These are phyloP conservation scores for Trichosporon asahii DNA, from an alignment of 1,284 basidiomycete genomes.

Conservation along the genomic window DNA sequence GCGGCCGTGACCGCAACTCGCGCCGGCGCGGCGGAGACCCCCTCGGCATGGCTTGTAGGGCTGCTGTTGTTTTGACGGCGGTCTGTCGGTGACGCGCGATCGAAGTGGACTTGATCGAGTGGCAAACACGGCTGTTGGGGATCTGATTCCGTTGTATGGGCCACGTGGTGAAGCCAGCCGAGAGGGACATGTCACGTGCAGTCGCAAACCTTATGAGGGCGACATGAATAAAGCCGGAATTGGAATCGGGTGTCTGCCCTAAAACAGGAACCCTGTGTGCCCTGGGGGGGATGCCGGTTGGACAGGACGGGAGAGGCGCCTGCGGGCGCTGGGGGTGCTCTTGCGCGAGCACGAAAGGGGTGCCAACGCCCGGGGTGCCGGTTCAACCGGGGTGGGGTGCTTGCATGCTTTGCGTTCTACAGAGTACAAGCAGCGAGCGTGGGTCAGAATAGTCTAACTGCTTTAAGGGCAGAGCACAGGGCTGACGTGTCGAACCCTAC, in stretches of 20 bases:
- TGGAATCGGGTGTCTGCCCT: not conserved
- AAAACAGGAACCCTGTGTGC: not conserved
- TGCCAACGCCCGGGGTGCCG: not conserved
- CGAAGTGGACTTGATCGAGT: not conserved
- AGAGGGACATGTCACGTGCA: not conserved
- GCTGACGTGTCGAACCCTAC: not conserved
- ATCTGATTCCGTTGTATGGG: not conserved
- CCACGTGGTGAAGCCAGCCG: not conserved
- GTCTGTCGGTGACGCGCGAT: not conserved
- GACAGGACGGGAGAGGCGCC: not conserved
- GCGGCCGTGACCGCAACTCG: slow-evolving; percentile 1
- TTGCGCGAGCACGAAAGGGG: not conserved
- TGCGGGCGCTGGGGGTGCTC: not conserved
- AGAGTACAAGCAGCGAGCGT: not conserved
- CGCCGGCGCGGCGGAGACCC: not conserved
- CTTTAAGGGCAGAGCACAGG: not conserved
- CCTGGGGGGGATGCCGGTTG: not conserved
- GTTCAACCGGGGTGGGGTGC: too few relatives aligned
- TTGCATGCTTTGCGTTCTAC: not conserved
- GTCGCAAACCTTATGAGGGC: not conserved
- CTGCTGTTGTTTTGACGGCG: not conserved
- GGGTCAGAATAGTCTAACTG: slow-evolving; percentile 1
- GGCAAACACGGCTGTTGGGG: not conserved
- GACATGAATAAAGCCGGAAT: not conserved
- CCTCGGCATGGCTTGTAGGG: not conserved